Conservation (phyloP, 1,284 basidiomycete species). For the Cryptococcus sp. region DNA sequence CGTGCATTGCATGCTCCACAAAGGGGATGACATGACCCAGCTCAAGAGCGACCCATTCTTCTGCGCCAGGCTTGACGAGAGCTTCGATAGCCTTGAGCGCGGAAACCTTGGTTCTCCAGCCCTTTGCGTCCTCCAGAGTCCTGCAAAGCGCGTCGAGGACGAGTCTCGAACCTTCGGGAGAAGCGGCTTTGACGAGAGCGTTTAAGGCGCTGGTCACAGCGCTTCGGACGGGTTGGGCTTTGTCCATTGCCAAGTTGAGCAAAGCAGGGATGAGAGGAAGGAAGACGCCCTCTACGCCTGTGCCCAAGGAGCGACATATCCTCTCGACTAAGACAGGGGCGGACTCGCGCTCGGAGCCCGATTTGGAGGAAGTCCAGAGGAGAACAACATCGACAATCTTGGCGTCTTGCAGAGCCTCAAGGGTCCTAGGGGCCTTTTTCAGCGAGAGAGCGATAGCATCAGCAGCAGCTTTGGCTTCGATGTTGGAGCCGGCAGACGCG, state of each 20-base stretch:
- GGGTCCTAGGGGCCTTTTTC: constrained; percentile 43
- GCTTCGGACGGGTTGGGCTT: constrained; percentile 84
- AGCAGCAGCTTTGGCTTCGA: constrained; percentile 51
- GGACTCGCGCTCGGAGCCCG: constrained; percentile 88
- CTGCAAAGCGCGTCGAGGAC: constrained; percentile 72
- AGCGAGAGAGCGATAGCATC: constrained; percentile 45
- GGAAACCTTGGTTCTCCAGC: constrained; percentile 96
- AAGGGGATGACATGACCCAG: constrained; percentile 81
- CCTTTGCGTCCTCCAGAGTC: constrained; percentile 73
- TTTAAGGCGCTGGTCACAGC: constrained; percentile 83
- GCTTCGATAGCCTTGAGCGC: constrained; percentile 80
- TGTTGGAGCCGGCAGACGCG: constrained; percentile 42
- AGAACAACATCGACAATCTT: constrained; percentile 66
- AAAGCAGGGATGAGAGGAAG: constrained; percentile 75
- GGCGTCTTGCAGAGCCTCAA: constrained; percentile 44
- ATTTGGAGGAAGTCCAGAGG: constrained; percentile 78
- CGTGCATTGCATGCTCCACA: constrained; percentile 91
- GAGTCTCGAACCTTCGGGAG: constrained; percentile 76
- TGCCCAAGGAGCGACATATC: constrained; percentile 68
- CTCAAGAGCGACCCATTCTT: constrained; percentile 81
- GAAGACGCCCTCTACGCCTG: constrained; percentile 77
- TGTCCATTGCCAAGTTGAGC: constrained; percentile 89
- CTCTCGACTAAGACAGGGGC: constrained; percentile 83
- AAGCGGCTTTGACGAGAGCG: constrained; percentile 77
- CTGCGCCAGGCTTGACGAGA: constrained; percentile 67